phyloP scores from a whole-genome alignment of 768 basidiomycete species.

The Lactifluus subvellereus region DNA sequence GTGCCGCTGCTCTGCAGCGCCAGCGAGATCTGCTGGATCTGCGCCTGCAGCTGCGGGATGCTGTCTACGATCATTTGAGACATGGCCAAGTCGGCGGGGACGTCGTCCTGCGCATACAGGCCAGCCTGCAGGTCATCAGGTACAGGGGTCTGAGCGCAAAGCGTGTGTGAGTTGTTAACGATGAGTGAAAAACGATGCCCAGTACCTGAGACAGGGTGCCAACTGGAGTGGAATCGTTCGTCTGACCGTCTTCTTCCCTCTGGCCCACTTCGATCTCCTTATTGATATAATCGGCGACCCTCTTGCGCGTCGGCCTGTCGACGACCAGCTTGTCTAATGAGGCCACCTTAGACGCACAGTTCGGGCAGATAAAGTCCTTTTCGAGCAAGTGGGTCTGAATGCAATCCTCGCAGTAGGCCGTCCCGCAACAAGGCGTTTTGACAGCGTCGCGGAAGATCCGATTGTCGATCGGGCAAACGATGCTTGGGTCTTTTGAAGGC shows the following conservation, averaged over 20 bases:
- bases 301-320: constrained; percentile 75
- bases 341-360: constrained; percentile 80
- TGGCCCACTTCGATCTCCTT: constrained; percentile 72
- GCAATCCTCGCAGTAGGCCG: constrained; percentile 93
- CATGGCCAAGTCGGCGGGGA: constrained; percentile 59
- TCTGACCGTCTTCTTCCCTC: constrained; percentile 42
- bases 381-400: constrained; percentile 92
- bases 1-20: constrained; percentile 73
- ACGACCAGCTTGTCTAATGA: constrained; percentile 80
- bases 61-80: constrained; percentile 65
- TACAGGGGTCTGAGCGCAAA: constrained; percentile 13
- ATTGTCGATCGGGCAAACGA: constrained; percentile 88
- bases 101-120: constrained; percentile 67
- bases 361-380: constrained; percentile 90
- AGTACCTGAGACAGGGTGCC: constrained; percentile 14
- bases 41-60: constrained; percentile 80
- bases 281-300: constrained; percentile 78
- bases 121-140: constrained; percentile 38
- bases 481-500: constrained; percentile 66
- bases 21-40: constrained; percentile 71
- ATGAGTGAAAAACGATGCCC: background rate
- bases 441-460: constrained; percentile 92
- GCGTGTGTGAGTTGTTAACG: background rate
- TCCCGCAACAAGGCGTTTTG: constrained; percentile 91
- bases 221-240: constrained; percentile 12